These are phyloP conservation scores for Neocallimastix lanati DNA, from an alignment of 192 early-diverging fungal species.

Conservation along the genomic window DNA sequence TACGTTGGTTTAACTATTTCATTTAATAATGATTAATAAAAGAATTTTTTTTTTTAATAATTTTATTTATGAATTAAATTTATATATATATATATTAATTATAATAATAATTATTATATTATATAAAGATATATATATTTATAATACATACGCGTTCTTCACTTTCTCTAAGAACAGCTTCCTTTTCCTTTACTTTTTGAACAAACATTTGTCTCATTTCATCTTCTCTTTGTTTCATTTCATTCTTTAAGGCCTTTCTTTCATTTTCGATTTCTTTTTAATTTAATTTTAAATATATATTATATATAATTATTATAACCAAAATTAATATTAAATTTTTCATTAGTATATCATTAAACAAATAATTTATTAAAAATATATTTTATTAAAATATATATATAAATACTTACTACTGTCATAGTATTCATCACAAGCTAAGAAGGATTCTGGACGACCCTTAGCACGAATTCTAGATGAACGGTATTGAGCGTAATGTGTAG, in stretches of 20 bases:
- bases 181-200: conserved; percentile 38
- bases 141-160: conserved; percentile 6
- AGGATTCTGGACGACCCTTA: conserved; percentile 54
- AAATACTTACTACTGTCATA: conserved; percentile 17
- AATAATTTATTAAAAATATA: too few species aligned
- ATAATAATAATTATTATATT: too few species aligned
- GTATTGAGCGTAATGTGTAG: conserved; percentile 87
- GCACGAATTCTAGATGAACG: conserved; percentile 76
- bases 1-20: neutral
- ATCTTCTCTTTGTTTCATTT: conserved; percentile 57
- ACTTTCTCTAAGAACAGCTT: conserved; percentile 27
- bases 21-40: too few species aligned
- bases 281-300: neutral
- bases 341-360: too few species aligned
- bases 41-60: too few species aligned
- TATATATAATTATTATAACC: too few species aligned
- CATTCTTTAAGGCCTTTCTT: conserved; percentile 33
- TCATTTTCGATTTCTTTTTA: conserved; percentile 45
- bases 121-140: too few species aligned
- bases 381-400: too few species aligned
- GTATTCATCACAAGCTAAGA: conserved; percentile 61
- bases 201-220: conserved; percentile 46
- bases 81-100: too few species aligned
- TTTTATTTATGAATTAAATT: too few species aligned
- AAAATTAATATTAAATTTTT: too few species aligned